Conservation (phyloP, 2,329 filamentous ascomycete species). For the Colletotrichum sp. region DNA sequence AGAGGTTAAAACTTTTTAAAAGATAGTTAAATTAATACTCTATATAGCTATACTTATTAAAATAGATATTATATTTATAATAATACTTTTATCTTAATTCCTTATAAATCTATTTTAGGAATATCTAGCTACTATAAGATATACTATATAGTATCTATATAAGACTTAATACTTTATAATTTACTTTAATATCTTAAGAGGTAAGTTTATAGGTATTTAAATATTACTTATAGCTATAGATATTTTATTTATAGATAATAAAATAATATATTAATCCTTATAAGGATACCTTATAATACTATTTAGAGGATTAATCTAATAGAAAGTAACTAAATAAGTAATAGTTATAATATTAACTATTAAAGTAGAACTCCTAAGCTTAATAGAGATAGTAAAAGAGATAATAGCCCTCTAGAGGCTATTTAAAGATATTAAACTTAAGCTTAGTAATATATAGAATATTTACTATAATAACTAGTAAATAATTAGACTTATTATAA, state of each 20-base stretch:
- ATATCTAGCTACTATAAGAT: too few relatives aligned
- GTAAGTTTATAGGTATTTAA: not conserved
- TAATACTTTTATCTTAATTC: too few relatives aligned
- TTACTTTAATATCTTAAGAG: fast-evolving
- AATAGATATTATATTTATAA: too few relatives aligned
- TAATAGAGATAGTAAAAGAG: not conserved
- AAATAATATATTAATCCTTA: not conserved
- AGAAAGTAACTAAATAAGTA: too few relatives aligned
- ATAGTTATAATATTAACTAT: too few relatives aligned
- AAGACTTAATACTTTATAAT: not conserved
- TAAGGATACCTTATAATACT: not conserved
- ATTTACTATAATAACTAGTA: not conserved
- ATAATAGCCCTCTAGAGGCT: not conserved
- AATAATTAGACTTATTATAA: not conserved
- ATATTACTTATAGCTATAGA: not conserved
- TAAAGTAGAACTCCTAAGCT: not conserved
- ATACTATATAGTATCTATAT: not conserved
- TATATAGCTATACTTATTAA: not conserved
- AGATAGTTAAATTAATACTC: not conserved
- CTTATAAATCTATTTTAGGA: too few relatives aligned
- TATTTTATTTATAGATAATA: not conserved
- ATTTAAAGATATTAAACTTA: not conserved
- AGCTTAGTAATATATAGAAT: not conserved
- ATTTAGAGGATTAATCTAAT: not conserved
- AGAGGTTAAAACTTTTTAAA: not conserved